Evolutionary conservation across 805 yeast genomes (phyloP), one percentile per base, ranked within the genome.

Genomic region (Grigorovia humatica): DNA sequence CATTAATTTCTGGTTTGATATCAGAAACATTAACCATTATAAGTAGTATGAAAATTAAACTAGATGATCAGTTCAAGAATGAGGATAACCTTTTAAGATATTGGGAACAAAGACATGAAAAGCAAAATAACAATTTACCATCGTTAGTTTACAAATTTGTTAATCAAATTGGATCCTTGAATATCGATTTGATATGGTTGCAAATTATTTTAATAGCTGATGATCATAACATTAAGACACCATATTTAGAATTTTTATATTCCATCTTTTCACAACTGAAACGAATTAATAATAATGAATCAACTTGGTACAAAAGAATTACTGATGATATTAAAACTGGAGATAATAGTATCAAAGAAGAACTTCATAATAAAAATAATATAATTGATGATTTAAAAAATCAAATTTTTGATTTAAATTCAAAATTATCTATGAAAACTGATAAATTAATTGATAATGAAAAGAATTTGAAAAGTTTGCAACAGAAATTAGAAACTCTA

Each of bases 201-300:
- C 95, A 88, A 63, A 95, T 96, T 5, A 90, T 90, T 49, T 71
- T 90, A 51, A 73, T 89, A 52, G 96, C 93, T n/a, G 96, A 89
- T 69, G 96, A 89, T 64, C 79, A 79, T 63, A 82, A 84, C 48
- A 82, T 88, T 51, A 83, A 85, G 64, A 88, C 96, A 0, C 96
- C 97, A 1, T 90, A 90, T 65, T 73, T 90, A 65, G 97, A 90
- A 69, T 87, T 87, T 59, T 70, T 88, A 52, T 90, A 88, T 64
- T 88, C 96, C 2, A 77, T 82, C 50, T 71, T 85, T 73, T 81
- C 86, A 56, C 90, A 85, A 64, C 76, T 73, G 50, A 75, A 72
- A 51, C 75, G 72, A 53, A 68, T 77, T 53, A 82, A 81, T 55
- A 54, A 57, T n/a, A 71, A 72, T 29, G 58, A 67, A 20, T 62